Evolutionary conservation across 164 flowering plant genomes (phyloP), one percentile per base, ranked within the genome.

Genomic region (Tinospora cordifolia): DNA sequence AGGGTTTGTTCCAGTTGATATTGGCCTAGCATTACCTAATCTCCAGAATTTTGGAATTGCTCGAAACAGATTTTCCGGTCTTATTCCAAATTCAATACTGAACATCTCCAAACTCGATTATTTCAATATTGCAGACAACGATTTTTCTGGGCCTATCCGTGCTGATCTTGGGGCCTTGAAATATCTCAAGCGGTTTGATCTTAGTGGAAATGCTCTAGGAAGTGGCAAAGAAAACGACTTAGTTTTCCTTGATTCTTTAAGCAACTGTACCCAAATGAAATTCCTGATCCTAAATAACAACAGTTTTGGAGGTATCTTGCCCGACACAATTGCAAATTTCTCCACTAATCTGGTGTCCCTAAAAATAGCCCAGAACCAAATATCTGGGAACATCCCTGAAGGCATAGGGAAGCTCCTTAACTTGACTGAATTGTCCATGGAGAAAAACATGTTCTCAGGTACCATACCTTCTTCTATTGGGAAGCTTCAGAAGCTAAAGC

Each of bases 341-440:
- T 84, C 84, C 6, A 7, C 73, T 21, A 39, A 65, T 0, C 69
- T 84, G 1, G 9, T 12, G 0, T 0, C 1, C 1, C 19, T 83
- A 6, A 6, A 26, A 0, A 0, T 85, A 24, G 80, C 72, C 0
- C 4, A 11, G 0, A 85, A 85, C 60, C 26, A 13, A 24, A 54
- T 85, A 0, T 30, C 34, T 8, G 85, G 87, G 64, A 69, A 39
- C 58, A 69, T 84, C n/a, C 87, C 85, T 26, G 0, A 0, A 76
- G 76, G 67, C 46, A 74, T 84, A 21, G 72, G 54, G 3, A 79
- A 79, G 38, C 81, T 82, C 40, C 26, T 59, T 3, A 78, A 68
- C 62, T 63, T 84, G 34, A 54, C 12, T 11, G 8, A 15, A 21
- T 15, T 84, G 12, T 38, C 30, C 5, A 13, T 82, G 68, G 64